Evolutionary conservation across 306 rosid species (phyloP).

Genomic region (Mimosa bimucronata): DNA sequence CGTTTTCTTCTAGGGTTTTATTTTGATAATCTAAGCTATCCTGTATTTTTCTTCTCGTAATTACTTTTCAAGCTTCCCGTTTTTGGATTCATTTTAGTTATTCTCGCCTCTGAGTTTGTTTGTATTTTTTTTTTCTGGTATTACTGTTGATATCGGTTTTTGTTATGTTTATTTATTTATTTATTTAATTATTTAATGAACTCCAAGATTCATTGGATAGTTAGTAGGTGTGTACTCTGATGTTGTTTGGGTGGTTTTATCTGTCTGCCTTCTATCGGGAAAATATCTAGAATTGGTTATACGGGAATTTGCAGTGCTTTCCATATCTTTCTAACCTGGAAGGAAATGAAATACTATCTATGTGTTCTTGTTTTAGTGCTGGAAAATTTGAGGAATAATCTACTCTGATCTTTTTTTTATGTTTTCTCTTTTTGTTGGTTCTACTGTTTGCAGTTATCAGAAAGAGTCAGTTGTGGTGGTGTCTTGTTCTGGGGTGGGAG

Average conservation of each 20-base stretch:
- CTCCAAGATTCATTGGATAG: neutral
- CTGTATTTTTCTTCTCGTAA: neutral
- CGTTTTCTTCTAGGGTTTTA: constrained; percentile 43
- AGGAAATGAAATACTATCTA: constrained; percentile 26
- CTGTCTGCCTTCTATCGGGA: neutral
- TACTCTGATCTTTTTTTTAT: neutral
- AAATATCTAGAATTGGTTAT: constrained; percentile 18
- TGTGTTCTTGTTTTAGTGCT: constrained; percentile 24
- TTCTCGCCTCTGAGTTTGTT: constrained; percentile 27
- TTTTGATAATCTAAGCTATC: constrained; percentile 38
- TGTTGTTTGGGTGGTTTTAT: constrained; percentile 32
- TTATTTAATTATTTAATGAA: neutral
- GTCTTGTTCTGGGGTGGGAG: constrained; percentile 25
- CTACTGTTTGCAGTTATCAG: constrained; percentile 12
- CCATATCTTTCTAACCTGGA: neutral
- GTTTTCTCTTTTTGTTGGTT: constrained; percentile 4
- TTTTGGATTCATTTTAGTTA: constrained; percentile 43
- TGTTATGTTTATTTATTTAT: neutral
- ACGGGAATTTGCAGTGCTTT: constrained; percentile 13
- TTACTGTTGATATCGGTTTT: neutral
- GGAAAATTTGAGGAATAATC: neutral
- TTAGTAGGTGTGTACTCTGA: constrained; percentile 2
- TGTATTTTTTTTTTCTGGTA: constrained; percentile 37
- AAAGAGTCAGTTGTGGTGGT: constrained; percentile 5
- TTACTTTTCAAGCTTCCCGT: constrained; percentile 14